Evolutionary conservation across 1,284 basidiomycete genomes (phyloP).

Genomic region (Cutaneotrichosporon cavernicola): DNA sequence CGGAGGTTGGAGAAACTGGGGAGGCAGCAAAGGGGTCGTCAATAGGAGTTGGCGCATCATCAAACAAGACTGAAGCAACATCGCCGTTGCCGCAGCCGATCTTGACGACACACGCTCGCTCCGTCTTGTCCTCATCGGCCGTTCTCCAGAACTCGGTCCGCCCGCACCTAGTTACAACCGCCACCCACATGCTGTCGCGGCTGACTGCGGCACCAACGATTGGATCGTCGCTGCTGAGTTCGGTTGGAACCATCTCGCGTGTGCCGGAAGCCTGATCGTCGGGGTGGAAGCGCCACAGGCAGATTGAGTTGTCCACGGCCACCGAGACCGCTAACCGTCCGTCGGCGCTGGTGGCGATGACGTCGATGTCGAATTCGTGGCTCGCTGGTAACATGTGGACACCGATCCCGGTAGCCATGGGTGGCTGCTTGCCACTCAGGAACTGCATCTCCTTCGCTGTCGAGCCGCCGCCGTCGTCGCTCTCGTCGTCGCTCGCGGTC

Average conservation of each 20-base stretch:
- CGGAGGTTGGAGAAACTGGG: conserved; percentile 1
- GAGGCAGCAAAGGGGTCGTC: conserved; percentile 27
- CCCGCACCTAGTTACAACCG: conserved; percentile 18
- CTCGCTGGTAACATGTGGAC: conserved; percentile 73
- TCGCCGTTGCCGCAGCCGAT: conserved; percentile 6
- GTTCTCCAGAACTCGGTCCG: conserved; percentile 21
- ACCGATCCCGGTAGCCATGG: conserved; percentile 13
- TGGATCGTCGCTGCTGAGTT: conserved; percentile 23
- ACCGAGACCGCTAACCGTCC: conserved; percentile 66
- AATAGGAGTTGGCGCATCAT: conserved; percentile 8
- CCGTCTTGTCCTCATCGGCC: conserved; percentile 20
- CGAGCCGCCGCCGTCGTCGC: conserved; percentile 10
- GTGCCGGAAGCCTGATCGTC: conserved; percentile 30
- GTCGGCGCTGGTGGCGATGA: conserved; percentile 68
- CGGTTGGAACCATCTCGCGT: conserved; percentile 27
- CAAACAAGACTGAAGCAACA: conserved; percentile 14
- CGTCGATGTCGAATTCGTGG: conserved; percentile 75
- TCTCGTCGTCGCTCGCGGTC: conserved; percentile 24
- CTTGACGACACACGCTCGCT: conserved; percentile 7
- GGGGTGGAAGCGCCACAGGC: conserved; percentile 42
- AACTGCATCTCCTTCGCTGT: neutral
- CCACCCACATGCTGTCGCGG: conserved; percentile 16
- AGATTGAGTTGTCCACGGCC: conserved; percentile 64
- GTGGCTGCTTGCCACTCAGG: conserved; percentile 3
- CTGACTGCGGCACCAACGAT: conserved; percentile 33